Base-by-base conservation (phyloP, 2,329 filamentous ascomycete species). In the Rasamsonia emersonii region DNA sequence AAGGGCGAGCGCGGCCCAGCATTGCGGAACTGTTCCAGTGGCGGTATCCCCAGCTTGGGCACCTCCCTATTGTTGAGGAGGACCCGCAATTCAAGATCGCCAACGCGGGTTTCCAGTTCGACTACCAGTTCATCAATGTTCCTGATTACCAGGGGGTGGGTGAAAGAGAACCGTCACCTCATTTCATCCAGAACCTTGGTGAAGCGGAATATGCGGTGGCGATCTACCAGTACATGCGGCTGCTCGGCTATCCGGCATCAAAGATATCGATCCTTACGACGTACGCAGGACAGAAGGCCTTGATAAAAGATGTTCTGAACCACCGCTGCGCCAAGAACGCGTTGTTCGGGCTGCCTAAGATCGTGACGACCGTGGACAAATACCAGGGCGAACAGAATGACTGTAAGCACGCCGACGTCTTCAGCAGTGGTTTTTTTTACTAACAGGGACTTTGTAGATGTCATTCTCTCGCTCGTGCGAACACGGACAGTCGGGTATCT, bases 301-400 rank as follows among this genome's bases (percentile, higher is more conserved):
- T 98, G 47, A 84, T 98, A 39, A 79, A 74, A 47, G 89, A 98
- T 57, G 86, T 98, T 3, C 63, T 98, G 31, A 67, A 65, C 9
- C 84, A 93, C 53, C 74, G 91, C 37, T 98, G 91, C 58, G 80
- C 78, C 21, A 81, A 75, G 47, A 93, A 86, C 47, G 65, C 78
- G 2, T 65, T 96, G 13, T 98, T 98, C 60, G 88, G 89, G 6
- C 65, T 94, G 58, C 91, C 91, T 11, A 82, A 80, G 58, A 80
- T 82, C 32, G 85, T 98, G 17, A 88, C 85, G 3, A 98, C 93
- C 4, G 89, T 98, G 41, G 91, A 98, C 65, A 95, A 94, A 58
- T 98, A 96, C 52, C 91, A 98, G 65, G 93, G 91, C 56, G 91
- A 98, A 67, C 91, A 98, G 62, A 98, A 98, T 60, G 91, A 98